A percentile compares a stretch with the other conserved stretches of the same genome.
These are phyloP conservation scores for Endothia cerciana DNA, from an alignment of 2,329 filamentous ascomycete species.

Conservation along the genomic window DNA sequence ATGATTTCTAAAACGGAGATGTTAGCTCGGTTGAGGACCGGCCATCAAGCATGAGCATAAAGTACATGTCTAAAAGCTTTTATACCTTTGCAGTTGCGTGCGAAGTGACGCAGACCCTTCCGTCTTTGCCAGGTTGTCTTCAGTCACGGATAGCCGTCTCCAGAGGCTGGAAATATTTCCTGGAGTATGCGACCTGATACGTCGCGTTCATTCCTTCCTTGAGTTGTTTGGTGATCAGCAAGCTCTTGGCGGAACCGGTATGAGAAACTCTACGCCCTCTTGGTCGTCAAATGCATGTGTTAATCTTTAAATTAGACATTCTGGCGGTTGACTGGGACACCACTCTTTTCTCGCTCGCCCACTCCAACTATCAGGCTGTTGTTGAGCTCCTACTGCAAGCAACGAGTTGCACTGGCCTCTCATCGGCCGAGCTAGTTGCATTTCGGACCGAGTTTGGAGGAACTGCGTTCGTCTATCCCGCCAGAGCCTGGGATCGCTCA, in stretches of 20 bases:
- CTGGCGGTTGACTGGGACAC: neutral
- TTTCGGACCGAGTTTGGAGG: neutral
- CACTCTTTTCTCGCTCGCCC: neutral
- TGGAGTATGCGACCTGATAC: neutral
- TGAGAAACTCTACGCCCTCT: neutral
- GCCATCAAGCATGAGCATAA: neutral
- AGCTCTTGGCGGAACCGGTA: neutral
- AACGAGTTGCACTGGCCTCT: neutral
- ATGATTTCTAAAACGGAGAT: neutral
- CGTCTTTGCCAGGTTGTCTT: slow-evolving; percentile 11
- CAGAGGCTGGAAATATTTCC: neutral
- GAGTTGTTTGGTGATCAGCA: neutral
- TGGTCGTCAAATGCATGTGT: neutral
- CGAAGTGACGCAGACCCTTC: slow-evolving; percentile 9
- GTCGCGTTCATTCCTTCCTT: neutral
- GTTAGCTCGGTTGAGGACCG: neutral
- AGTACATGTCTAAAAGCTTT: neutral
- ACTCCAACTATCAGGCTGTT: neutral
- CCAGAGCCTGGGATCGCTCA: neutral
- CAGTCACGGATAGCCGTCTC: neutral
- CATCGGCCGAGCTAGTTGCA: neutral
- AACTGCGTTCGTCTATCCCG: neutral
- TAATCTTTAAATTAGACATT: neutral
- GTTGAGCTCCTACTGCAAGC: neutral
- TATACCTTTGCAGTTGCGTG: neutral